Percentiles rank a stretch among this genome's conserved stretches.
phyloP scores from a whole-genome alignment of 768 basidiomycete species.

The Coprinopsis cinerea region DNA sequence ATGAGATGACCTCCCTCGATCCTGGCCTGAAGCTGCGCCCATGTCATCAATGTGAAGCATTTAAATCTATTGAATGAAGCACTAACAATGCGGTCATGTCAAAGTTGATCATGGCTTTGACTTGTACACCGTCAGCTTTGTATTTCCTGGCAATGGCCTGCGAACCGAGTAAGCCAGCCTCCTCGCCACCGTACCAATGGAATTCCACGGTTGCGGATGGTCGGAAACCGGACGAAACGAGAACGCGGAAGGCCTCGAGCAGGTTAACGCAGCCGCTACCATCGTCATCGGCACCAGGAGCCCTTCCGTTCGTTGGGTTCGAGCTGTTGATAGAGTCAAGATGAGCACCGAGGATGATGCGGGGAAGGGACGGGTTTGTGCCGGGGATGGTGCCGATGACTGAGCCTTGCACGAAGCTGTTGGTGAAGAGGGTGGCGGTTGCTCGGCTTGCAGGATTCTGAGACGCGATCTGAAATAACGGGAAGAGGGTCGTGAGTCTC shows the following conservation, averaged over 20 bases:
- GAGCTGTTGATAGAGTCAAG: constrained; percentile 37
- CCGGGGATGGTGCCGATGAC: constrained; percentile 33
- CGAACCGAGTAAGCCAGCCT: constrained; percentile 42
- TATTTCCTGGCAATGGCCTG: constrained; percentile 50
- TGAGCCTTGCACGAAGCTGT: constrained; percentile 29
- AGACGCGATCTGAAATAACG: constrained; percentile 3
- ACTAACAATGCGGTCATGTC: constrained; percentile 35
- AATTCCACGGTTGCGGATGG: constrained; percentile 39
- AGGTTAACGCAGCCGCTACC: constrained; percentile 41
- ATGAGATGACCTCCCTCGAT: constrained; percentile 26
- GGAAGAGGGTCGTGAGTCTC: constrained; percentile 18
- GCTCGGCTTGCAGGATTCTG: constrained; percentile 22
- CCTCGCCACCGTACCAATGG: constrained; percentile 44
- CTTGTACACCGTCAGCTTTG: constrained; percentile 35
- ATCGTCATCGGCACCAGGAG: constrained; percentile 47
- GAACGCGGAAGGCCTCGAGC: constrained; percentile 35
- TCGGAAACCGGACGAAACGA: constrained; percentile 32
- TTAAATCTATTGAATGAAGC: constrained; percentile 3
- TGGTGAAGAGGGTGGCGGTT: constrained; percentile 23
- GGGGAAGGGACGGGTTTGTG: constrained; percentile 22
- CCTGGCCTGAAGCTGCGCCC: constrained; percentile 40
- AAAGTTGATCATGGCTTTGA: constrained; percentile 46
- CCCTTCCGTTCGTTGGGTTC: constrained; percentile 33
- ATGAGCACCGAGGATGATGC: constrained; percentile 35
- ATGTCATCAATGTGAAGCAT: not conserved